Percentiles rank a stretch among this genome's conserved stretches.
phyloP scores from a whole-genome alignment of 2,329 filamentous ascomycete genomes.

The Fusarium transvaalense region DNA sequence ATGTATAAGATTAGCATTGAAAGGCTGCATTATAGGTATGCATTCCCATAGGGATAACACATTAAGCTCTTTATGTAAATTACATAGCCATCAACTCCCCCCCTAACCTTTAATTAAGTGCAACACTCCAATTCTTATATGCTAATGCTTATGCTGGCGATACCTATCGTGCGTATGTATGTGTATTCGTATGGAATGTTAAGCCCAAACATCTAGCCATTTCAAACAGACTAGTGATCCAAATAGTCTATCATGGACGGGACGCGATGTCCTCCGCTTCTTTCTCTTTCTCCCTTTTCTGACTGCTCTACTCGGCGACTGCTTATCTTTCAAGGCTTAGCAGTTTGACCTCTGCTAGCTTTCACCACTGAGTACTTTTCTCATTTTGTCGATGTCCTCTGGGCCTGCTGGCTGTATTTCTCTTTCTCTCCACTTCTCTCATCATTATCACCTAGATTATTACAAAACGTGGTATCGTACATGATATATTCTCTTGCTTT shows the following conservation, averaged over 20 bases:
- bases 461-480: constrained; percentile 48
- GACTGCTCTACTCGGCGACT: constrained; percentile 4
- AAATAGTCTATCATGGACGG: constrained; percentile 40
- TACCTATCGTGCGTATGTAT: constrained; percentile 31
- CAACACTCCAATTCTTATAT: constrained; percentile 24
- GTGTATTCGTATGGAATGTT: constrained; percentile 39
- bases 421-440: constrained; percentile 8
- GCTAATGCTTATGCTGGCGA: constrained; percentile 30
- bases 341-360: constrained; percentile 1
- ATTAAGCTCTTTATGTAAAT: constrained; percentile 32
- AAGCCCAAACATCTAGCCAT: constrained; percentile 37
- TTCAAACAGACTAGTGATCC: constrained; percentile 38
- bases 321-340: constrained; percentile 2
- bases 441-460: constrained; percentile 44
- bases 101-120: constrained; percentile 12
- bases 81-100: constrained; percentile 8
- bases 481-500: constrained; percentile 27
- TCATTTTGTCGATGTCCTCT: constrained; percentile 11
- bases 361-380: constrained; percentile 8
- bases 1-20: constrained; percentile 40
- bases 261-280: constrained; percentile 13
- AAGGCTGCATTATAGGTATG: constrained; percentile 31
- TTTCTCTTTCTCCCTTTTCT: constrained; percentile 19
- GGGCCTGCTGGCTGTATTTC: constrained; percentile 33
- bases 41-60: constrained; percentile 19